Evolutionary conservation across 306 rosid species (phyloP), one percentile per base, ranked within the genome.

Genomic region (Castanea mollissima): DNA sequence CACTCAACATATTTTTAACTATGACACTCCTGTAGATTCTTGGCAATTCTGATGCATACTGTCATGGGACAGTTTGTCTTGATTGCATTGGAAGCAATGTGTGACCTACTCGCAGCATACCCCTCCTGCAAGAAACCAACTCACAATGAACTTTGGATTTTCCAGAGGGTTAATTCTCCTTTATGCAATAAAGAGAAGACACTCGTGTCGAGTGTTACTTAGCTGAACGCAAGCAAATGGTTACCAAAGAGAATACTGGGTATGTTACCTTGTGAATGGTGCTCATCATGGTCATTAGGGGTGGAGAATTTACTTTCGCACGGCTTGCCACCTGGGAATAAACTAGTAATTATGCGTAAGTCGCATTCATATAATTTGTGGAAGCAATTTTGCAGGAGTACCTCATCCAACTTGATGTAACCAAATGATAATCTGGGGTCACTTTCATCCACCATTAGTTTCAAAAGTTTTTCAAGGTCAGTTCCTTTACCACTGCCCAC

Each of bases 21-120:
- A 67, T 14, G 29, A 58, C 58, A 52, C 23, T 59, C 75, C 19
- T 70, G 86, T 41, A 95, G 89, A 85, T 90, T 88, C 83, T 85
- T 88, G 73, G 97, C 93, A 74, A 95, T 93, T 74, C 84, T 83
- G 77, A 91, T 85, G 90, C 95, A 90, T 74, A 75, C 94, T 59
- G 90, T 85, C 99, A 93, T 93, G 18, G 93, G 86, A 71, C 99
- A 91, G 88, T 91, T 91, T n/a, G 98, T 93, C 88, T 95, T 93
- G 41, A 95, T 84, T 71, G 94, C 96, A 73, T 95, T 95, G 59
- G 89, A 75, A 65, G 69, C 76, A 77, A 95, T 93, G 85, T 95
- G 99, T 23, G 99, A 95, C 88, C 96, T 91, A 86, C 96, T 87
- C 23, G 68, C 98, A 75, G 89, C 94, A 90, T 84, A 93, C 34